Evolutionary conservation across 148 eudicot species (phyloP).

Genomic region (Spergularia bocconei): DNA sequence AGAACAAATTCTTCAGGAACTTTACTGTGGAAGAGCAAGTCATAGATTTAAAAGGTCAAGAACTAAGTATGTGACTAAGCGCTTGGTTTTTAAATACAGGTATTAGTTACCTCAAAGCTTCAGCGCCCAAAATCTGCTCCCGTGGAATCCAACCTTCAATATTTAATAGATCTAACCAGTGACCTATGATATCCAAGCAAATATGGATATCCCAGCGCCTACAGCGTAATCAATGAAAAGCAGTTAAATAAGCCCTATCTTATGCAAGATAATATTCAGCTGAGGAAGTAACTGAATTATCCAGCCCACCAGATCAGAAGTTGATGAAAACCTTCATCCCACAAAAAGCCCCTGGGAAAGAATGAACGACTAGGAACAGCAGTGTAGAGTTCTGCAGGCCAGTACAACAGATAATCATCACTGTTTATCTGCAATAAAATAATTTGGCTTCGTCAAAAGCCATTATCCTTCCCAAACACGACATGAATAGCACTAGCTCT

Average conservation of each 20-base stretch:
- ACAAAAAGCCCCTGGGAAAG: slow-evolving; percentile 93
- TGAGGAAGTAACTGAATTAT: slow-evolving; percentile 12
- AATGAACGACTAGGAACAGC: slow-evolving; percentile 98
- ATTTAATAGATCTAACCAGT: slow-evolving; percentile 96
- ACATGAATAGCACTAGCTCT: not conserved
- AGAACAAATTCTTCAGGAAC: slow-evolving; percentile 90
- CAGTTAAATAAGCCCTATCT: slow-evolving; percentile 3
- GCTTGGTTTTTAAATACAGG: not conserved
- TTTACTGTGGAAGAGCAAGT: slow-evolving; percentile 55
- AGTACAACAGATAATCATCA: slow-evolving; percentile 61
- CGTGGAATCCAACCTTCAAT: slow-evolving; percentile 99
- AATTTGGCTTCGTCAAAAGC: slow-evolving; percentile 28
- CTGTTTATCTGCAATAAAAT: slow-evolving; percentile 49
- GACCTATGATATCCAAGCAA: slow-evolving; percentile 86
- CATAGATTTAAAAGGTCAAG: not conserved
- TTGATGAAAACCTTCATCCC: slow-evolving; percentile 99
- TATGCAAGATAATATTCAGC: not conserved
- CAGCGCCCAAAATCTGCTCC: slow-evolving; percentile 94
- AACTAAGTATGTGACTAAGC: not conserved
- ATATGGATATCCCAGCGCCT: slow-evolving; percentile 91
- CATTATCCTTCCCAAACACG: not conserved
- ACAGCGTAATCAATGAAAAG: slow-evolving; percentile 9
- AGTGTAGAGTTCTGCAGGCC: slow-evolving; percentile 98
- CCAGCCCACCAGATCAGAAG: slow-evolving; percentile 73
- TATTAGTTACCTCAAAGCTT: slow-evolving; percentile 71